Conservation (phyloP, 371 early-diverging fungal genomes). For the Lichtheimia corymbifera region DNA sequence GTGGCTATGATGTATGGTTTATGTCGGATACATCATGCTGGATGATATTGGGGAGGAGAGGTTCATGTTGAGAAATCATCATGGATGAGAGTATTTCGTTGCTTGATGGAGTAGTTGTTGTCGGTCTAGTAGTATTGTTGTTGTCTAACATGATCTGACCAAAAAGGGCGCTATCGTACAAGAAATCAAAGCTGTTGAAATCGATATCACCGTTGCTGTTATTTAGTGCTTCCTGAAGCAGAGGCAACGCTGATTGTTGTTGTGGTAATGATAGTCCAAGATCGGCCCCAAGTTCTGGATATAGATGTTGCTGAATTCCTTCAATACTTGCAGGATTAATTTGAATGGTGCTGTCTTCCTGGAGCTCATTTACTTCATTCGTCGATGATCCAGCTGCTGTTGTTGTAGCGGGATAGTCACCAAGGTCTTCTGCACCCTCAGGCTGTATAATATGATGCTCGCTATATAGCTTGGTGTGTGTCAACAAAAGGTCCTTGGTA, state of each 20-base stretch:
- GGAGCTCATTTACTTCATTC: neutral
- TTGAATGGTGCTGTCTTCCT: no score
- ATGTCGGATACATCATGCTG: no score
- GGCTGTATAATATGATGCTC: constrained; percentile 13
- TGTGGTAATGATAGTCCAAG: constrained; percentile 7
- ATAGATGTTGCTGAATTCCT: neutral
- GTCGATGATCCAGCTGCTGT: neutral
- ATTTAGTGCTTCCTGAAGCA: constrained; percentile 9
- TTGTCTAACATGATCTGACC: constrained; percentile 45
- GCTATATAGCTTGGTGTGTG: constrained; percentile 39
- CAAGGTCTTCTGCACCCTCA: constrained; percentile 1
- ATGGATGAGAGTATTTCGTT: no score
- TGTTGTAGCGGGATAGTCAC: neutral
- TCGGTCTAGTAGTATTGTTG: no score
- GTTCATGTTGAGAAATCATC: no score
- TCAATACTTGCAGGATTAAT: no score
- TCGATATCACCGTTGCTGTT: constrained; percentile 23
- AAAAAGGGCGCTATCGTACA: constrained; percentile 43
- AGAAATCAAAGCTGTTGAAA: constrained; percentile 44
- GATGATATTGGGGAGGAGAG: no score
- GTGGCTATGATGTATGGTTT: no score
- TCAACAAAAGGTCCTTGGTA: constrained; percentile 33
- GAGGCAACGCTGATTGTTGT: constrained; percentile 10
- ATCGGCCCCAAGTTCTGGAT: constrained; percentile 4
- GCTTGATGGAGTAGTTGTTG: no score